These are phyloP conservation scores for Chytriomyces hyalinus DNA, from an alignment of 192 early-diverging fungal genomes.

Conservation along the genomic window DNA sequence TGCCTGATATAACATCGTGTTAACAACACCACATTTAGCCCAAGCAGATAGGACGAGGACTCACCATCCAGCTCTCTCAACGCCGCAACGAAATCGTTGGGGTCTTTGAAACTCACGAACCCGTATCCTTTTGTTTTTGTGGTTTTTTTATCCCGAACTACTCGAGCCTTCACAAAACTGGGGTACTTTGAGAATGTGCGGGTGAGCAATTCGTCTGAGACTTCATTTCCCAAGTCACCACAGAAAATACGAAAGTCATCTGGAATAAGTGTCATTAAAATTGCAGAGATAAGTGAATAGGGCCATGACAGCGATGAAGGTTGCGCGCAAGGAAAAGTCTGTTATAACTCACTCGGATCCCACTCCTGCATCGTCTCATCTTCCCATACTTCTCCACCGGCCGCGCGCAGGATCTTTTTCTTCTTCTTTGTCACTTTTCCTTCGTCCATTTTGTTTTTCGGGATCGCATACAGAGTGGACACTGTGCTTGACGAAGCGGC, in stretches of 20 bases:
- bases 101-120: slow-evolving; percentile 90
- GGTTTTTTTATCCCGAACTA: slow-evolving; percentile 84
- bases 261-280: slow-evolving; percentile 22
- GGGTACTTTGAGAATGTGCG: slow-evolving; percentile 87
- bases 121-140: slow-evolving; percentile 91
- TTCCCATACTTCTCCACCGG: slow-evolving; percentile 94
- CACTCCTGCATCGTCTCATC: slow-evolving; percentile 85
- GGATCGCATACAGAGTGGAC: slow-evolving; percentile 15
- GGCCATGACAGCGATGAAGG: not conserved
- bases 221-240: slow-evolving; percentile 93
- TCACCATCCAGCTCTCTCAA: slow-evolving; percentile 95
- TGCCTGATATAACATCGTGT: slow-evolving; percentile 58
- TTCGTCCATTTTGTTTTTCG: slow-evolving; percentile 36
- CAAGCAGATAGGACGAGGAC: not conserved
- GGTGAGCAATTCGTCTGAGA: slow-evolving; percentile 79
- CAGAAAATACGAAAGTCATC: slow-evolving; percentile 94
- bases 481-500: not conserved
- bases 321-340: not conserved
- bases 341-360: slow-evolving; percentile 61
- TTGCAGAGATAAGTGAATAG: too few species aligned
- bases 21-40: slow-evolving; percentile 6
- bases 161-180: slow-evolving; percentile 78
- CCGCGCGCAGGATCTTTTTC: slow-evolving; percentile 74
- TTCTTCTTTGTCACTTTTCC: slow-evolving; percentile 60
- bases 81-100: slow-evolving; percentile 89